Percentiles rank a stretch among this genome's conserved stretches.
Evolutionary conservation across 805 yeast species (phyloP).

Genomic region (Metschnikowia baotianmanensis): DNA sequence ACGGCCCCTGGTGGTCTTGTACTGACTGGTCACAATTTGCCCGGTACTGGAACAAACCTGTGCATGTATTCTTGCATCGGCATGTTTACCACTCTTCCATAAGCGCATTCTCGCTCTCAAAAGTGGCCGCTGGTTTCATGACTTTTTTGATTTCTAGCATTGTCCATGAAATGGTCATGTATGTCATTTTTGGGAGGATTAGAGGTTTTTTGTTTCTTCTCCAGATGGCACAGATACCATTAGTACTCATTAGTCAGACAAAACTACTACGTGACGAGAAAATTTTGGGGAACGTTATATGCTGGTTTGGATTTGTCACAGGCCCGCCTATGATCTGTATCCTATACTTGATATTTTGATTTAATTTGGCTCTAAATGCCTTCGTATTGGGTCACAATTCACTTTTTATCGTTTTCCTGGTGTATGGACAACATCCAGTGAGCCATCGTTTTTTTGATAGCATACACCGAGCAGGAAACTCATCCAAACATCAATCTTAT

Average conservation of each 20-base stretch:
- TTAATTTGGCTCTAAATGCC: neutral
- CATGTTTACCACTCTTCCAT: slow-evolving; percentile 94
- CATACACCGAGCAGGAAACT: no score
- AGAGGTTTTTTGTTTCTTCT: slow-evolving; percentile 79
- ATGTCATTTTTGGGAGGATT: slow-evolving; percentile 70
- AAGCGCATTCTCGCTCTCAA: slow-evolving; percentile 66
- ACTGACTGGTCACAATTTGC: slow-evolving; percentile 92
- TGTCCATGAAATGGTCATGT: slow-evolving; percentile 93
- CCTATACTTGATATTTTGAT: slow-evolving; percentile 58
- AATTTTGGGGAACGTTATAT: slow-evolving; percentile 72
- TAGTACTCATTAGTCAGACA: slow-evolving; percentile 62
- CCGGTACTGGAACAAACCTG: slow-evolving; percentile 92
- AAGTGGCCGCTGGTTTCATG: slow-evolving; percentile 65
- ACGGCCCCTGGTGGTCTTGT: slow-evolving; percentile 98
- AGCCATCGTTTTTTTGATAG: no score
- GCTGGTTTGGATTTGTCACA: slow-evolving; percentile 88
- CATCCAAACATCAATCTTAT: no score
- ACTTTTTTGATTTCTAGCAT: slow-evolving; percentile 79
- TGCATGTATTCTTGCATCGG: slow-evolving; percentile 80
- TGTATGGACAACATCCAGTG: no score
- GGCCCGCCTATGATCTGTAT: slow-evolving; percentile 91
- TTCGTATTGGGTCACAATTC: no score
- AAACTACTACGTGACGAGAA: slow-evolving; percentile 53
- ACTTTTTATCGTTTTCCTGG: no score
- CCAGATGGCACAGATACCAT: slow-evolving; percentile 87